Conservation (phyloP, 176 grass and related monocot species). For the Eragrostis nindensis region DNA sequence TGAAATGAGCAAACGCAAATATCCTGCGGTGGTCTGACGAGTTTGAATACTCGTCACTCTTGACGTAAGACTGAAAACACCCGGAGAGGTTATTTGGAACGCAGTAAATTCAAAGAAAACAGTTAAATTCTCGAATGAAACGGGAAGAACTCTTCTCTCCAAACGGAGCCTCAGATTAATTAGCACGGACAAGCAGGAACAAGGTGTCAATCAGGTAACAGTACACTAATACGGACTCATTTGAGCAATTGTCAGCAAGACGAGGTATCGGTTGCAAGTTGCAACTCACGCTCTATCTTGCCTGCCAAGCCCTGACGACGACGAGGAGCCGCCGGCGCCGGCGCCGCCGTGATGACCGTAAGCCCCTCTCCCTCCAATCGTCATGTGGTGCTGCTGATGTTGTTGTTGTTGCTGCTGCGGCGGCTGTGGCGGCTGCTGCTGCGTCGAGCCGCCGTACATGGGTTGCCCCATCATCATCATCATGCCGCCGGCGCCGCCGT, state of each 20-base stretch:
- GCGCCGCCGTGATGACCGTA: slow-evolving; percentile 36
- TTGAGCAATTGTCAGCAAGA: background rate
- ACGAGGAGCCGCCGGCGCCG: slow-evolving; percentile 34
- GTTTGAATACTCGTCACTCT: background rate
- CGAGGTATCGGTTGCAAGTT: background rate
- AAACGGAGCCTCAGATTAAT: slow-evolving; percentile 37
- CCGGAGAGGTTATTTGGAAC: background rate
- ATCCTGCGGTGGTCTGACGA: background rate
- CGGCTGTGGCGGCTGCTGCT: background rate
- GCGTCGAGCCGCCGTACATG: slow-evolving; percentile 59
- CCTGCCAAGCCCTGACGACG: slow-evolving; percentile 43
- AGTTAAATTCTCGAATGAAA: background rate
- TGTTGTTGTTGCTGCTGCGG: background rate
- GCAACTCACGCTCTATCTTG: slow-evolving; percentile 55
- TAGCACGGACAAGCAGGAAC: slow-evolving; percentile 12
- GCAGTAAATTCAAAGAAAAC: background rate
- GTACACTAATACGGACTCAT: background rate
- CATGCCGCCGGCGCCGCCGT: slow-evolving; percentile 29
- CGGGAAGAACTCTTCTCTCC: background rate
- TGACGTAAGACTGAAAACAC: background rate
- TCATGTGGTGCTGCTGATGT: slow-evolving; percentile 56
- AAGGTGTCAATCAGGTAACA: slow-evolving; percentile 2
- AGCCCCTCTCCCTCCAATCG: slow-evolving; percentile 55
- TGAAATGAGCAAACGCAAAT: background rate
- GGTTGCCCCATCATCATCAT: slow-evolving; percentile 71